Percentiles rank a stretch among this genome's conserved stretches.
Evolutionary conservation across 768 basidiomycete species (phyloP).

Genomic region (Heimioporus sp.): DNA sequence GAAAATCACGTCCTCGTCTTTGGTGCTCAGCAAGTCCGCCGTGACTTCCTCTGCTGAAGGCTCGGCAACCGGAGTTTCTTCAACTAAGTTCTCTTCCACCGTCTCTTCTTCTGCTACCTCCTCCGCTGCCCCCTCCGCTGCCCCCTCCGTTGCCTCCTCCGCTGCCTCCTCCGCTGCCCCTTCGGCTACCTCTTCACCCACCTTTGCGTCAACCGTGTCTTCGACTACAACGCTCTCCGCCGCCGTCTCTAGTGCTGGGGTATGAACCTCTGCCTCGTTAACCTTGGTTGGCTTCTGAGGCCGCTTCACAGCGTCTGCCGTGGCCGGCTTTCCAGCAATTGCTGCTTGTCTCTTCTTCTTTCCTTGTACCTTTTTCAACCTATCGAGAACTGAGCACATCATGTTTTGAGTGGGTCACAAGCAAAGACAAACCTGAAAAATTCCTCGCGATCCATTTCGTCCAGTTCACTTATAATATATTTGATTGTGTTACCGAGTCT

Average conservation of each 20-base stretch:
- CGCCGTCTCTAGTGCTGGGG: background rate
- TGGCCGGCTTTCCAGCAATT: conserved; percentile 22
- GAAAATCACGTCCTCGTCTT: conserved; percentile 94
- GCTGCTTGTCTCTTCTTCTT: conserved; percentile 91
- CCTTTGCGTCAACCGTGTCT: conserved; percentile 9
- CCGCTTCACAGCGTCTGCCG: conserved; percentile 5
- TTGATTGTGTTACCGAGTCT: conserved; percentile 96
- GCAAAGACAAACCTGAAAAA: conserved; percentile 70
- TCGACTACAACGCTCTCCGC: conserved; percentile 6
- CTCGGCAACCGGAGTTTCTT: conserved; percentile 3
- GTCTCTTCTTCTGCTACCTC: conserved; percentile 29
- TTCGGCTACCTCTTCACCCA: background rate
- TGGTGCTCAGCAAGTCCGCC: conserved; percentile 74
- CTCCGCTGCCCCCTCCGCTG: too few species aligned
- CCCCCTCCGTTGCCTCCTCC: conserved; percentile 31
- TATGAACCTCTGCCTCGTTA: conserved; percentile 4
- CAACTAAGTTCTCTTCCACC: conserved; percentile 23
- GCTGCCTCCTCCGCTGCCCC: conserved; percentile 13
- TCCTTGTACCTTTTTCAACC: conserved; percentile 94
- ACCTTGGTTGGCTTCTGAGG: conserved; percentile 1
- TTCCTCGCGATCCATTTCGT: conserved; percentile 98
- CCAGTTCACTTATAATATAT: conserved; percentile 95
- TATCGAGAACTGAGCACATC: conserved; percentile 29
- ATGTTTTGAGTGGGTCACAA: background rate
- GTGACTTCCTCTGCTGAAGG: conserved; percentile 32